Evolutionary conservation across 2,329 filamentous ascomycete genomes (phyloP).

Genomic region (Nemania sp.): DNA sequence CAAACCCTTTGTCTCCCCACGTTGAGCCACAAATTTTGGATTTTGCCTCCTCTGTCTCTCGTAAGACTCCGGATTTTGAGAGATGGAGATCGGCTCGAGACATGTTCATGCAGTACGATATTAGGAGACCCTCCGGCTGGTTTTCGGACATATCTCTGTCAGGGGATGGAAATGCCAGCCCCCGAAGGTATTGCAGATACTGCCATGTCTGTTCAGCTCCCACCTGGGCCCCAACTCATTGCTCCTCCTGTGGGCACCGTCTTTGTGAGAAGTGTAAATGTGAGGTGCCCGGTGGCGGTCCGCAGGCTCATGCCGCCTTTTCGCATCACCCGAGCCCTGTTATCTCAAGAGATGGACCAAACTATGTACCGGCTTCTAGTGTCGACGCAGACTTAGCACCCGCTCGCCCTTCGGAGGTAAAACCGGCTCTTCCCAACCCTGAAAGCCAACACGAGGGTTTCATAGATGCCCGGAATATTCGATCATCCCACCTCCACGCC

Average conservation of each 20-base stretch:
- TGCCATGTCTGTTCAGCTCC: slow-evolving; percentile 56
- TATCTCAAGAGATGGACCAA: slow-evolving; percentile 21
- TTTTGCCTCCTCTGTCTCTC: slow-evolving; percentile 24
- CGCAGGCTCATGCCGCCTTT: slow-evolving; percentile 29
- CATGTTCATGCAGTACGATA: slow-evolving; percentile 51
- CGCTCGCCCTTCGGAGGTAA: not conserved
- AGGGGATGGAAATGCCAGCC: slow-evolving; percentile 41
- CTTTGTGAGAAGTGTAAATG: slow-evolving; percentile 53
- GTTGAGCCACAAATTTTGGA: slow-evolving; percentile 16
- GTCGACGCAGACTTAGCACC: slow-evolving; percentile 12
- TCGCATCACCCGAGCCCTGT: slow-evolving; percentile 27
- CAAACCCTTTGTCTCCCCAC: slow-evolving; percentile 3
- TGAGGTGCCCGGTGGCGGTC: slow-evolving; percentile 36
- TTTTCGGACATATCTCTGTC: slow-evolving; percentile 44
- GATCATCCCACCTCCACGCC: not conserved
- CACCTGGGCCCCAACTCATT: slow-evolving; percentile 45
- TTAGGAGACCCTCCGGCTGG: slow-evolving; percentile 51
- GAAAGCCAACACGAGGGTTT: not conserved
- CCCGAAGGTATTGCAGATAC: slow-evolving; percentile 39
- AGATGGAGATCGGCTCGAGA: slow-evolving; percentile 49
- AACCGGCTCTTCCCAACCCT: not conserved
- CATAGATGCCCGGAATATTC: not conserved
- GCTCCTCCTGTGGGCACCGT: slow-evolving; percentile 54
- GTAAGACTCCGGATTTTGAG: slow-evolving; percentile 40
- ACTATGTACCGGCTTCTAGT: slow-evolving; percentile 9